phyloP scores from a whole-genome alignment of 371 early-diverging fungal genomes.

The Mortierella sp. region DNA sequence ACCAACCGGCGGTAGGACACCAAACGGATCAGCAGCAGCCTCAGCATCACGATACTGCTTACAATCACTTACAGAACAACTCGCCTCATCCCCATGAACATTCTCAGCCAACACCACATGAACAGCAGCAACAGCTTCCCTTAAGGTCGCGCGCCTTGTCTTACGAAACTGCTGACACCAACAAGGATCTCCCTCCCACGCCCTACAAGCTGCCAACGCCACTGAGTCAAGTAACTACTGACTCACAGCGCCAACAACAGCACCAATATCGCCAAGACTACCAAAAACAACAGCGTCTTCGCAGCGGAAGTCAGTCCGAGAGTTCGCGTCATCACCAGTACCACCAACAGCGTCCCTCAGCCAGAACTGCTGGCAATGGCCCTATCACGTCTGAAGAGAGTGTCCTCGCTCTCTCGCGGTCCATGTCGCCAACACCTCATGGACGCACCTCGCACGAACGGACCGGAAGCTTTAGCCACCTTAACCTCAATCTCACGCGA shows the following conservation, averaged over 20 bases:
- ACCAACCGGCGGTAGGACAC: neutral
- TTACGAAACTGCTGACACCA: conserved; percentile 18
- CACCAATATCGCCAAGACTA: conserved; percentile 15
- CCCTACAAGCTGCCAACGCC: conserved; percentile 18
- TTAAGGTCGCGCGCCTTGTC: conserved; percentile 27
- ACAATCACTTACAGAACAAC: neutral
- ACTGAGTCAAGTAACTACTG: neutral
- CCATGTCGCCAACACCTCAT: conserved; percentile 25
- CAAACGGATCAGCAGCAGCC: neutral
- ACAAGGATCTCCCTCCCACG: conserved; percentile 52
- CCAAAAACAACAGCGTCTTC: conserved; percentile 20
- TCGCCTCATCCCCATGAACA: conserved; percentile 6
- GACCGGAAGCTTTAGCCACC: conserved; percentile 15
- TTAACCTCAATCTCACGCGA: neutral
- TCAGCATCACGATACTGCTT: neutral
- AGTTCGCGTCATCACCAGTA: conserved; percentile 8
- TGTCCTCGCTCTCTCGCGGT: conserved; percentile 22
- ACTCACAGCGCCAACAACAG: neutral
- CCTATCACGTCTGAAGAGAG: conserved; percentile 30
- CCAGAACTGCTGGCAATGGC: neutral
- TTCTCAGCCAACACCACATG: conserved; percentile 14
- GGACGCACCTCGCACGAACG: conserved; percentile 23
- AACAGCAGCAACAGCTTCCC: conserved; percentile 21
- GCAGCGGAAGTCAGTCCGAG: conserved; percentile 44
- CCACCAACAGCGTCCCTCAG: neutral